Evolutionary conservation across 2,329 filamentous ascomycete genomes (phyloP), one percentile per base, ranked within the genome.

Genomic region (Ophiostoma ulmi): DNA sequence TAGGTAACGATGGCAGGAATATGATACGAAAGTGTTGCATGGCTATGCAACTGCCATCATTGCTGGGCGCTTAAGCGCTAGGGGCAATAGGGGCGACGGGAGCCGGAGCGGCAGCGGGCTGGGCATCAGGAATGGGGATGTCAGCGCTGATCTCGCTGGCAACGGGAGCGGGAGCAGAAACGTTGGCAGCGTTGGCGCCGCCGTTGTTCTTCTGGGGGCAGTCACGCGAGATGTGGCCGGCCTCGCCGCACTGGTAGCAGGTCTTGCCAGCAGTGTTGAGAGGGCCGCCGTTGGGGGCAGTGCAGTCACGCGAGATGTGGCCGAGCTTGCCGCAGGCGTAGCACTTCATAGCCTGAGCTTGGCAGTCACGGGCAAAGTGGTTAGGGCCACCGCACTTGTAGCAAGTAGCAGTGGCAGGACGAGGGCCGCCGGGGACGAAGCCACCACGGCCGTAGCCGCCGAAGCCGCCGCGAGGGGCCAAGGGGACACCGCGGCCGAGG

Each of bases 281-380:
- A 66, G 94, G 93, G 35, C 95, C 95, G 71, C 95, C 95, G 80
- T 98, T 98, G 74, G 95, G 94, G 73, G 94, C 93, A 66, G 94
- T 97, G 86, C 95, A 99, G 82, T 99, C 95, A 77, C 86, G 85
- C 13, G 92, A 96, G 81, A 97, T 97, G 83, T 97, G 93, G 69
- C 93, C 93, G 76, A 97, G 88, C 85, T 97, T 97, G 80, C 94
- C 94, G 79, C 94, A 97, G 75, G 94, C 94, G 78, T 97, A 97
- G 86, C 94, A 97, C 85, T 97, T 97, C 93, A 97, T 97, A 74
- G 93, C 92, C 82, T 97, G 93, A 76, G 95, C 94, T 85, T 98
- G 95, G 86, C 95, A 99, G 78, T 99, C 95, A 75, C 95, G 91
- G 74, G 95, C 95, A 79, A 97, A 99, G 83, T 99, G 95, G 86